These are phyloP conservation scores for Neurospora hispaniola DNA, from an alignment of 495 filamentous ascomycete species.

Conservation along the genomic window DNA sequence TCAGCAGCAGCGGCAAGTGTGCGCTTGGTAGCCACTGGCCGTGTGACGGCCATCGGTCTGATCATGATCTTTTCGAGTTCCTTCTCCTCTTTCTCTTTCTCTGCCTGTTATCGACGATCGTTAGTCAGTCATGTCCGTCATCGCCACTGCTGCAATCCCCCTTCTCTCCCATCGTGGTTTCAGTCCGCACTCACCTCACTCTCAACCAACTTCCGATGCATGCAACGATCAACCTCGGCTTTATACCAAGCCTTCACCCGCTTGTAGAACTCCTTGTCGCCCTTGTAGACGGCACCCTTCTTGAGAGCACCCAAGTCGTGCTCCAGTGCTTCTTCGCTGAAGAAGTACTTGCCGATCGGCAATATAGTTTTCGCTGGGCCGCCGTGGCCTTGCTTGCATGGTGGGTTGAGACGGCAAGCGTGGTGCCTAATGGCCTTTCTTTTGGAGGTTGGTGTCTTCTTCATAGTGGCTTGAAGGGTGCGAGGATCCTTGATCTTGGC, in stretches of 20 bases:
- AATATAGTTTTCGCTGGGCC: not conserved
- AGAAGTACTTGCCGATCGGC: conserved; percentile 10
- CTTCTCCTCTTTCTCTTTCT: not conserved
- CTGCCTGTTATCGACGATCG: not conserved
- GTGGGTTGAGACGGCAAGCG: conserved; percentile 5
- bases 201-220: conserved; percentile 4
- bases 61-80: not conserved
- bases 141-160: not conserved
- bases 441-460: not conserved
- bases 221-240: conserved; percentile 17
- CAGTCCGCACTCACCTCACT: not conserved
- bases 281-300: conserved; percentile 9
- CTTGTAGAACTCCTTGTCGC: conserved; percentile 13
- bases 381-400: conserved; percentile 10
- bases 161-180: not conserved
- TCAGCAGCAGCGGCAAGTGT: not conserved
- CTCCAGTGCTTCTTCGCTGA: conserved; percentile 9
- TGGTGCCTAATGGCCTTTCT: not conserved
- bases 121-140: not conserved
- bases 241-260: conserved; percentile 23
- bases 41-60: not conserved
- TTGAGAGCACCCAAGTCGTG: conserved; percentile 15
- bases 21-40: not conserved
- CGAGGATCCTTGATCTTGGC: not conserved
- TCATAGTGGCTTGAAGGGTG: not conserved